These are phyloP conservation scores for Aspergillus eucalypticola DNA, from an alignment of 2,329 filamentous ascomycete genomes.

Conservation along the genomic window DNA sequence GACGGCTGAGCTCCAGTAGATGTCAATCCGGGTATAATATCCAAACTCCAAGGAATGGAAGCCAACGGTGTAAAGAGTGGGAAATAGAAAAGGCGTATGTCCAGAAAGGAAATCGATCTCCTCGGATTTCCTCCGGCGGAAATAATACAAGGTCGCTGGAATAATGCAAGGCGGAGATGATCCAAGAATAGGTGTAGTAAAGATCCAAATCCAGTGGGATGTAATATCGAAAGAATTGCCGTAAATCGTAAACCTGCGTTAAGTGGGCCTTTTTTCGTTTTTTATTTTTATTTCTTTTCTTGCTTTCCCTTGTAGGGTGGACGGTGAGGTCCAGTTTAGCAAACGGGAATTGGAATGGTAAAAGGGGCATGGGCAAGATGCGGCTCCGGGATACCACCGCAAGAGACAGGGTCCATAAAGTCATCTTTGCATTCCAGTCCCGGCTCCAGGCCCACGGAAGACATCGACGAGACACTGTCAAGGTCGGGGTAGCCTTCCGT, in stretches of 20 bases:
- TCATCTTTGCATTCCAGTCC: constrained; percentile 33
- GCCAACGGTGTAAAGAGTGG: constrained; percentile 5
- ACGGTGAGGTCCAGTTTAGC: constrained; percentile 18
- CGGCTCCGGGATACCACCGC: constrained; percentile 33
- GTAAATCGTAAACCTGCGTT: constrained; percentile 24
- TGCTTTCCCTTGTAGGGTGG: neutral
- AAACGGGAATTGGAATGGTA: constrained; percentile 30
- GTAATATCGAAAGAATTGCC: constrained; percentile 10
- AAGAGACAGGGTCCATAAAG: constrained; percentile 29
- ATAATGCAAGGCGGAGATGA: constrained; percentile 17
- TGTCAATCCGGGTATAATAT: constrained; percentile 13
- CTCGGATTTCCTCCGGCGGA: constrained; percentile 16
- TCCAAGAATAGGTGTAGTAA: constrained; percentile 8
- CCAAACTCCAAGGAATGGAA: constrained; percentile 14
- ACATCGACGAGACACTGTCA: constrained; percentile 37
- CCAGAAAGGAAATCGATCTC: constrained; percentile 19
- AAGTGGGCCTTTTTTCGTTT: constrained; percentile 11
- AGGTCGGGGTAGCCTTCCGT: constrained; percentile 41
- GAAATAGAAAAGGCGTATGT: constrained; percentile 21
- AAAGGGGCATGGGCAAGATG: constrained; percentile 29
- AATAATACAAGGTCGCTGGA: constrained; percentile 22
- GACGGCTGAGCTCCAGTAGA: constrained; percentile 9
- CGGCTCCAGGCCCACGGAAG: constrained; percentile 36
- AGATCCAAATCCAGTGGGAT: neutral
- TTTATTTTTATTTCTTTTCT: constrained; percentile 2